Base-by-base conservation (phyloP, 139 green algal species). In the Closterium sp. region DNA sequence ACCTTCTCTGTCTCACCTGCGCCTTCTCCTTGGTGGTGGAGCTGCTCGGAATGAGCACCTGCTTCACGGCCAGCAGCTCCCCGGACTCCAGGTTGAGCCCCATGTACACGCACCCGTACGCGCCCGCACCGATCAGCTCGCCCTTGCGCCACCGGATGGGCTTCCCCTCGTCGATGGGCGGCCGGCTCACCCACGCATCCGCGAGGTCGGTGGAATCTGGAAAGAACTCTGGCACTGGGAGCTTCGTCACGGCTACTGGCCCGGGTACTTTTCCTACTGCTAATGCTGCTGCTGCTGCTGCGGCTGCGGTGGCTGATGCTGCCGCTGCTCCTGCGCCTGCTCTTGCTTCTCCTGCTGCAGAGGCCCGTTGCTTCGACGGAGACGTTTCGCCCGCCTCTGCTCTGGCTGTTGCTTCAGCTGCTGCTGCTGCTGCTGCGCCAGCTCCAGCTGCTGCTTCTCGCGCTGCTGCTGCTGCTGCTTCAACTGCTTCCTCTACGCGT, bases 41-140 rank as follows among this genome's bases (percentile, higher is more conserved):
- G 38, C 9, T 10, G 4, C 9, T 23, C 2, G 38, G 38, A 12
- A 66, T 66, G 38, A 66, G 28, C 32, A 98, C 96, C 95, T 99
- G 97, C 95, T 99, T 99, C 21, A 99, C 97, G 2, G 98, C 98
- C 36, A 99, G 96, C 32, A 99, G 95, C 93, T 98, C 92, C 2
- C 97, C 98, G 0, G 96, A 98, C 35, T 97, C 96, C 31, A 98
- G 96, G 93, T 98, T 97, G 30, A 99, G 94, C 0, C 95, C 97
- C 66, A 97, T 91, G 87, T 97, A 99, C 12, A 98, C 98, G 8
- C 94, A 94, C 19, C 98, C 98, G 94, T 98, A 99, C 2, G 97
- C 98, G 33, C 98, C 98, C 33, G 96, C 94, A 0, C 98, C 98
- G 4, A 99, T 97, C 21, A 98, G 95, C 83, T 98, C 96, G 32